Percentiles rank a stretch among this genome's conserved stretches.
Conservation (phyloP, 345 rosid species). For the Pistacia atlantica region DNA sequence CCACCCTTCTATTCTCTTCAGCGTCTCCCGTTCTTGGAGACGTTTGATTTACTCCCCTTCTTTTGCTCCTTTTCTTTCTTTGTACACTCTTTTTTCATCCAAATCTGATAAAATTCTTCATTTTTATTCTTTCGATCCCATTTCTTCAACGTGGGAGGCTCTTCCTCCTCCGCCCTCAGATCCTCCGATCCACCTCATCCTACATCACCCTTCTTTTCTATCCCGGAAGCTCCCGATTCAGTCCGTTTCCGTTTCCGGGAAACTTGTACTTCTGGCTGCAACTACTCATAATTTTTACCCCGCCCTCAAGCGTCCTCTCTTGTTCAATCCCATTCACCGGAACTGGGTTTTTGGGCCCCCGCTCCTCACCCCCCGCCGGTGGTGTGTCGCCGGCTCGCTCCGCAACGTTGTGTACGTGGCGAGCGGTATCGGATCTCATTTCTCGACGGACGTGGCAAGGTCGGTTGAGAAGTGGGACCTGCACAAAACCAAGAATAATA, state of each 20-base stretch:
- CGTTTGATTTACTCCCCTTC: slow-evolving; percentile 49
- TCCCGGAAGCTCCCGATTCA: slow-evolving; percentile 50
- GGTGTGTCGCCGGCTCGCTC: slow-evolving; percentile 50
- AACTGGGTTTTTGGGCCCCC: slow-evolving; percentile 47
- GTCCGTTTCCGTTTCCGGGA: slow-evolving; percentile 38
- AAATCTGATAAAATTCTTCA: slow-evolving; percentile 17
- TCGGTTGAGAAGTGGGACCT: slow-evolving; percentile 40
- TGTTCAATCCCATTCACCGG: slow-evolving; percentile 39
- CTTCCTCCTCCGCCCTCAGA: slow-evolving; percentile 47
- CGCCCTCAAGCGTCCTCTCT: slow-evolving; percentile 43
- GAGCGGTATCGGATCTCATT: slow-evolving; percentile 46
- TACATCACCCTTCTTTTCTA: slow-evolving; percentile 51
- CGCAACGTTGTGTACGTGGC: slow-evolving; percentile 34
- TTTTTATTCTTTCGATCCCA: slow-evolving; percentile 44
- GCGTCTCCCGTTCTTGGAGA: slow-evolving; percentile 59
- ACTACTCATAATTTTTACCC: slow-evolving; percentile 41
- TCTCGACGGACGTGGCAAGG: slow-evolving; percentile 46
- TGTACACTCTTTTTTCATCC: slow-evolving; percentile 46
- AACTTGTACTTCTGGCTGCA: slow-evolving; percentile 48
- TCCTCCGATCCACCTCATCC: slow-evolving; percentile 42
- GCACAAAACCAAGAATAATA: neutral
- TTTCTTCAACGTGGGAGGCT: slow-evolving; percentile 38
- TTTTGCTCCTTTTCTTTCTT: slow-evolving; percentile 50
- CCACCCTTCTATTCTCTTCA: slow-evolving; percentile 41
- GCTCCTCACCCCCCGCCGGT: slow-evolving; percentile 45